Evolutionary conservation across 805 yeast genomes (phyloP).

Genomic region (Monosporozyma unispora): DNA sequence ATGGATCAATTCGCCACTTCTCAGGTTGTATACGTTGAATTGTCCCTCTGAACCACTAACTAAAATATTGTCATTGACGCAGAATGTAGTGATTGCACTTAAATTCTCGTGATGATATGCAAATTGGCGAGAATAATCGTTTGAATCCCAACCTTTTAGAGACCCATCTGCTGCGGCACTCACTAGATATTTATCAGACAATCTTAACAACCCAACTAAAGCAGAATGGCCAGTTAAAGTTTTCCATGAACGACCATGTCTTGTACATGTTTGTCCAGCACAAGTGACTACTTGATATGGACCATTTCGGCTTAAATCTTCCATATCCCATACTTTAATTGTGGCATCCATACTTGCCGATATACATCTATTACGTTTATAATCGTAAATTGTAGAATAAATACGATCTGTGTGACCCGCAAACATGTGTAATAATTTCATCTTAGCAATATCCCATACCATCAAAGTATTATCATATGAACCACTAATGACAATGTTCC

Average conservation of each 20-base stretch:
- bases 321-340: slow-evolving; percentile 83
- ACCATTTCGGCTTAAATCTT: slow-evolving; percentile 52
- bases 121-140: slow-evolving; percentile 53
- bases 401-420: slow-evolving; percentile 82
- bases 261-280: slow-evolving; percentile 20
- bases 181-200: slow-evolving; percentile 67
- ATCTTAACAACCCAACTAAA: slow-evolving; percentile 76
- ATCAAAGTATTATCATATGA: slow-evolving; percentile 85
- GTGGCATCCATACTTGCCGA: slow-evolving; percentile 89
- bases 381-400: slow-evolving; percentile 80
- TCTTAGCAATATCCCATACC: slow-evolving; percentile 82
- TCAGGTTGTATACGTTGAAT: slow-evolving; percentile 79
- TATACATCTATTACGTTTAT: slow-evolving; percentile 65
- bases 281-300: slow-evolving; percentile 17
- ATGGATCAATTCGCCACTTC: slow-evolving; percentile 64
- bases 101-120: slow-evolving; percentile 70
- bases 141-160: slow-evolving; percentile 87
- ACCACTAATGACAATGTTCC: slow-evolving; percentile 76
- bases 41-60: slow-evolving; percentile 86
- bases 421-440: slow-evolving; percentile 62
- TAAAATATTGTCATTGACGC: slow-evolving; percentile 72
- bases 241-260: slow-evolving; percentile 34
- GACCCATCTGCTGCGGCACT: slow-evolving; percentile 96
- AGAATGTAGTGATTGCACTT: slow-evolving; percentile 87
- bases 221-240: slow-evolving; percentile 83